Evolutionary conservation across 1,284 basidiomycete genomes (phyloP), one percentile per base, ranked within the genome.

Genomic region (Flammula alnicola): DNA sequence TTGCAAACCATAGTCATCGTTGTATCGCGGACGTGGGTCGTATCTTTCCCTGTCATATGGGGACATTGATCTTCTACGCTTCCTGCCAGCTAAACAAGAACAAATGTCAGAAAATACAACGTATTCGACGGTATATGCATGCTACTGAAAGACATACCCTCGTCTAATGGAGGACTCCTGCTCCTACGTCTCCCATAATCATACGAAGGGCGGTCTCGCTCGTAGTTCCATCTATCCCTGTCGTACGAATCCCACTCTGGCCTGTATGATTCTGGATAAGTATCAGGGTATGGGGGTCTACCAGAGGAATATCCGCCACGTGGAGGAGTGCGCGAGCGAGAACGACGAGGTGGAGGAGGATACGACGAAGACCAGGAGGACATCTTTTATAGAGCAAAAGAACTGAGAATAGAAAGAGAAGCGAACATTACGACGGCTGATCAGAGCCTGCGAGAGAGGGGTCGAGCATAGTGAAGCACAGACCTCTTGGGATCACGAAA

Each of bases 401-500:
- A 79, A 74, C 80, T 80, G 80, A 83, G 74, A 46, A 76, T 73
- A 81, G 76, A 81, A 78, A 82, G 76, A 79, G 75, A 79, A 80
- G 63, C 67, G 66, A 68, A 74, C 70, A 73, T 73, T 74, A 80
- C 78, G 79, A 82, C 65, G 75, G 75, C 75, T 75, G 72, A 85
- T 84, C 77, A 86, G 78, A 80, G 81, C 76, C 77, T 77, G 74
- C 65, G 72, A 77, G 75, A 75, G 74, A 73, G 77, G 78, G 81
- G 84, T 79, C 83, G 84, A 83, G 84, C 88, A 91, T 90, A 81
- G 83, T 81, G 80, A 84, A 85, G 83, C 79, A 91, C 88, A 88
- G 88, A 91, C 88, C 88, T 91, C 86, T 80, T 80, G 74, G 66
- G 79, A 81, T 79, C 78, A 81, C 79, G 73, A 78, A 79, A 72